Conservation (phyloP, 2,329 filamentous ascomycete species). For the Epichloe coenophiala region DNA sequence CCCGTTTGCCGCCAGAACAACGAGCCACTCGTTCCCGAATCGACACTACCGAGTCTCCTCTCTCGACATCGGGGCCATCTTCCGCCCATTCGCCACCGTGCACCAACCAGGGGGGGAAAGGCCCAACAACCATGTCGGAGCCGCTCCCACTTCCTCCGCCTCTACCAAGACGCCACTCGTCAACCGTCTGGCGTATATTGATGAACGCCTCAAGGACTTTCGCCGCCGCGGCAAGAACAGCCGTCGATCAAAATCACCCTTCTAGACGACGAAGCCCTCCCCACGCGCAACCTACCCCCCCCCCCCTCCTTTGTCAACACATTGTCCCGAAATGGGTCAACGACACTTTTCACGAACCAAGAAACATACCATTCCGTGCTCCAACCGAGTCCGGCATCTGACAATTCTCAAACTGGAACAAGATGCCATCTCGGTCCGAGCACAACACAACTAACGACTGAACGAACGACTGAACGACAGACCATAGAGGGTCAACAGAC, state of each 20-base stretch:
- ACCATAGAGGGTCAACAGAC: slow-evolving; percentile 1
- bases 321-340: slow-evolving; percentile 5
- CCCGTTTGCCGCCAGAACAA: slow-evolving; percentile 36
- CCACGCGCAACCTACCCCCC: background rate
- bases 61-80: slow-evolving; percentile 30
- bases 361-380: background rate
- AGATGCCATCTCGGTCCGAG: too few relatives aligned
- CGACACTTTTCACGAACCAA: slow-evolving; percentile 7
- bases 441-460: background rate
- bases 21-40: slow-evolving; percentile 49
- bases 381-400: background rate
- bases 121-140: background rate
- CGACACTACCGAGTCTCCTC: slow-evolving; percentile 34
- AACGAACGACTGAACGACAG: slow-evolving; percentile 5
- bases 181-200: slow-evolving; percentile 42
- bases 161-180: slow-evolving; percentile 30
- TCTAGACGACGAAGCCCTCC: slow-evolving; percentile 14
- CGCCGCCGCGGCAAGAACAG: slow-evolving; percentile 28
- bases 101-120: slow-evolving; percentile 22
- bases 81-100: slow-evolving; percentile 43
- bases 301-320: background rate
- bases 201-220: slow-evolving; percentile 42
- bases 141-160: slow-evolving; percentile 11
- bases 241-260: slow-evolving; percentile 36
- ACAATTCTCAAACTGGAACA: background rate